Percentiles rank a stretch among this genome's conserved stretches.
phyloP scores from a whole-genome alignment of 2,329 filamentous ascomycete genomes.

The Lomentospora prolificans region DNA sequence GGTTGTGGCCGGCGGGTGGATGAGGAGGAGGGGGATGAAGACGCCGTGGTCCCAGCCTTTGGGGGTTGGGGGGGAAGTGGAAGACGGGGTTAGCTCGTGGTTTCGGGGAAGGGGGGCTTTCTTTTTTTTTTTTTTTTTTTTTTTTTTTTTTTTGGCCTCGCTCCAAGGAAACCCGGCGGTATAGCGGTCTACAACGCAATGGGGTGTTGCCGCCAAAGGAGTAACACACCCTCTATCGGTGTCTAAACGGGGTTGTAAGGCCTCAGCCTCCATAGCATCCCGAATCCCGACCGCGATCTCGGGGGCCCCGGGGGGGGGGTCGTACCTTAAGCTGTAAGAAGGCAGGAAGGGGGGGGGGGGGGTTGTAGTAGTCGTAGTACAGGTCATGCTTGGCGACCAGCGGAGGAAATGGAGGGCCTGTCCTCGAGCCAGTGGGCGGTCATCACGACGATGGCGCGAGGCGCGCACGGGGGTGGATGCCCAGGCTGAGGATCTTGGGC shows the following conservation, averaged over 20 bases:
- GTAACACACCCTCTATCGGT: constrained; percentile 16
- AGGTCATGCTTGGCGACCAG: constrained; percentile 33
- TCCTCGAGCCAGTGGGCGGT: constrained; percentile 47
- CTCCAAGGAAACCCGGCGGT: too few relatives aligned
- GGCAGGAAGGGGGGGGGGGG: constrained; percentile 49
- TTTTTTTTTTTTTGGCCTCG: too few relatives aligned
- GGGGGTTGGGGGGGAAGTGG: too few relatives aligned
- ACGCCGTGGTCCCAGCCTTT: constrained; percentile 53
- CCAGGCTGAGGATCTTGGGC: constrained; percentile 45
- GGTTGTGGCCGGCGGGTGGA: constrained; percentile 40
- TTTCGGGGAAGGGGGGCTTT: too few relatives aligned
- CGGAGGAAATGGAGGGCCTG: constrained; percentile 42
- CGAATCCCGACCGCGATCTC: constrained; percentile 39
- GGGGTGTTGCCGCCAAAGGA: background rate
- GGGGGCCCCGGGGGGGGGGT: constrained; percentile 44
- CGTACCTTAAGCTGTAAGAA: constrained; percentile 44
- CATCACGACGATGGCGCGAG: constrained; percentile 42
- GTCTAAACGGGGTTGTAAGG: constrained; percentile 30
- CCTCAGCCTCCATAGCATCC: constrained; percentile 34
- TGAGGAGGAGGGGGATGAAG: constrained; percentile 46
- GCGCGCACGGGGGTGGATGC: constrained; percentile 28
- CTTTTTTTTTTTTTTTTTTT: background rate
- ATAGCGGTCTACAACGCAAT: too few relatives aligned
- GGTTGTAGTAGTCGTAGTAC: constrained; percentile 50
- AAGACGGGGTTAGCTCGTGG: too few relatives aligned